Conservation (phyloP, 2,329 filamentous ascomycete species). For the Diplodia seriata region DNA sequence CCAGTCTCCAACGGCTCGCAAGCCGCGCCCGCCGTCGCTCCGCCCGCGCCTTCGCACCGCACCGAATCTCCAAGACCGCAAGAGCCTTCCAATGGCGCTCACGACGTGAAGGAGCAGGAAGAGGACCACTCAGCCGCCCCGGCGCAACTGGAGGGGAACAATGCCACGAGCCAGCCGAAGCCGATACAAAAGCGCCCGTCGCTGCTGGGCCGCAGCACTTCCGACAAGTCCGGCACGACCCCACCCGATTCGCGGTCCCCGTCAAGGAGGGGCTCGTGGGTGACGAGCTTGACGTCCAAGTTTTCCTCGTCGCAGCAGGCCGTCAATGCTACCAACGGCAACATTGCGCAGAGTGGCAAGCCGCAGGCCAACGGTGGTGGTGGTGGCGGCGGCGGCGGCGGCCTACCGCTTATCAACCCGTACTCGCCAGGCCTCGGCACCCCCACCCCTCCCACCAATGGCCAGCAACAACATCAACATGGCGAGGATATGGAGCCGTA, state of each 20-base stretch:
- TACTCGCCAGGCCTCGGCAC: constrained; percentile 48
- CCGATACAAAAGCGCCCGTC: constrained; percentile 49
- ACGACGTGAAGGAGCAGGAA: constrained; percentile 14
- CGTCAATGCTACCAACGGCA: constrained; percentile 22
- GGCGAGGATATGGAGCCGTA: constrained; percentile 63
- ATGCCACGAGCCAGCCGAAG: constrained; percentile 37
- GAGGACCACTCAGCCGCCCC: constrained; percentile 1
- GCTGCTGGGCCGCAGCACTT: constrained; percentile 51
- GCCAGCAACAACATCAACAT: constrained; percentile 46
- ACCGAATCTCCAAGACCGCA: constrained; percentile 12
- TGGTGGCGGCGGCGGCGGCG: constrained; percentile 34
- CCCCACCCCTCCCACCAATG: constrained; percentile 57
- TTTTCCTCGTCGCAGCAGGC: constrained; percentile 70
- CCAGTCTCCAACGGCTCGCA: constrained; percentile 1
- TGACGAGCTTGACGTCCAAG: constrained; percentile 90
- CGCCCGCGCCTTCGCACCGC: constrained; percentile 14
- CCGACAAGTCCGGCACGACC: constrained; percentile 44
- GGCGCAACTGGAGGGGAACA: neutral
- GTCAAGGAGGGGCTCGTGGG: constrained; percentile 79
- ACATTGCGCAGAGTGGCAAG: constrained; percentile 28
- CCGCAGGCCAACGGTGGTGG: constrained; percentile 36
- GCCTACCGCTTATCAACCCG: constrained; percentile 32
- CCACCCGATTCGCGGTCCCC: constrained; percentile 42
- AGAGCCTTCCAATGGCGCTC: constrained; percentile 3
- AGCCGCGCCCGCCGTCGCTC: neutral